Evolutionary conservation across 2,329 filamentous ascomycete species (phyloP).

Genomic region (Blastomyces gilchristii): DNA sequence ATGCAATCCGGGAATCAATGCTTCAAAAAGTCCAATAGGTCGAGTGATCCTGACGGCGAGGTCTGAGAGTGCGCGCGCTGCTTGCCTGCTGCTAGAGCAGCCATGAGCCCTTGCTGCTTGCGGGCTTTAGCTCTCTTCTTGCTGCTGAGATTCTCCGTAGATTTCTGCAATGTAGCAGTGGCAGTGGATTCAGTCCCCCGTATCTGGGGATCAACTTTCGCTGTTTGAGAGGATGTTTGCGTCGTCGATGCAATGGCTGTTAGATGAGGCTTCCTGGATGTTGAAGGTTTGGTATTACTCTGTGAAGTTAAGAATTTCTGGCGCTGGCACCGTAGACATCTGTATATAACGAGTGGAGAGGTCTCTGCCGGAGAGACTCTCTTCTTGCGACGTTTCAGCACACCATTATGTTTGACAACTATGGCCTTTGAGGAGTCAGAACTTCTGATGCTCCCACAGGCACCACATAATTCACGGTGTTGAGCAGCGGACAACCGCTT

Average conservation of each 20-base stretch:
- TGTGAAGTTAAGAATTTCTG: constrained; percentile 23
- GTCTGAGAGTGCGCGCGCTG: constrained; percentile 17
- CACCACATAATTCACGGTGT: constrained; percentile 28
- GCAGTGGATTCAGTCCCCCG: constrained; percentile 6
- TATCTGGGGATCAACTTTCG: background rate
- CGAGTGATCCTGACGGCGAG: constrained; percentile 30
- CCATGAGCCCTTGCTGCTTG: constrained; percentile 45
- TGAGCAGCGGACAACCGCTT: constrained; percentile 26
- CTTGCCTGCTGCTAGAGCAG: constrained; percentile 39
- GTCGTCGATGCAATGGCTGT: constrained; percentile 11
- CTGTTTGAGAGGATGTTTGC: constrained; percentile 1
- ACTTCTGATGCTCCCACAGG: constrained; percentile 32
- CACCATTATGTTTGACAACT: constrained; percentile 12
- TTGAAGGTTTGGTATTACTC: constrained; percentile 14
- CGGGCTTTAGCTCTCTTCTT: constrained; percentile 47
- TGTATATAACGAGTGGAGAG: constrained; percentile 21
- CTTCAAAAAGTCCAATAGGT: constrained; percentile 47
- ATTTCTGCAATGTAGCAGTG: constrained; percentile 10
- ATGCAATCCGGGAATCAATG: constrained; percentile 18
- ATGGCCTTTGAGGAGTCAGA: constrained; percentile 24
- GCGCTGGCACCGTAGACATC: constrained; percentile 30
- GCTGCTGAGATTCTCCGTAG: constrained; percentile 38
- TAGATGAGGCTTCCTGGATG: constrained; percentile 12
- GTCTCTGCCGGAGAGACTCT: background rate
- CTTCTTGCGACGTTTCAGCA: background rate